phyloP scores from a whole-genome alignment of 208 protist species.

The Novymonas esmeraldas region DNA sequence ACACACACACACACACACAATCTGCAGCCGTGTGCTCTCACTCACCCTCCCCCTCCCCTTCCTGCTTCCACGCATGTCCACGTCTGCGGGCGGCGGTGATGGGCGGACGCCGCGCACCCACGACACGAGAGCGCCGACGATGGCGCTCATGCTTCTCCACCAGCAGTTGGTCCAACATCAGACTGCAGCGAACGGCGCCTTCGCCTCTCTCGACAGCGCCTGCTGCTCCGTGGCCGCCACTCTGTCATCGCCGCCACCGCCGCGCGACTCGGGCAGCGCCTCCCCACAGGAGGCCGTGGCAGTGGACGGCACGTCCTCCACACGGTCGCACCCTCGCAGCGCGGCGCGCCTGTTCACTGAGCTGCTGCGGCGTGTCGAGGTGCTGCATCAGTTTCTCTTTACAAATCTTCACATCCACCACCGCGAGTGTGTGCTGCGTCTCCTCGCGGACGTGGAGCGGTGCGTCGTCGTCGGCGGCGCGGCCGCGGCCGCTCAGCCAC shows the following conservation, averaged over 20 bases:
- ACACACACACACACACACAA: too few relatives aligned
- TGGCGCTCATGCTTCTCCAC: constrained; percentile 24
- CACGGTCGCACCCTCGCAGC: background rate
- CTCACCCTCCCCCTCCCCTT: background rate
- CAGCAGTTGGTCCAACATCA: constrained; percentile 21
- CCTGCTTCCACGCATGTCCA: background rate
- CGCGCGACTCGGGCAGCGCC: background rate
- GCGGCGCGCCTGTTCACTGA: constrained; percentile 2
- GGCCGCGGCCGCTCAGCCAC: background rate
- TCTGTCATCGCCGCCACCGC: background rate
- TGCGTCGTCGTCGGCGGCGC: constrained; percentile 1
- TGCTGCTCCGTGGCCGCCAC: constrained; percentile 16
- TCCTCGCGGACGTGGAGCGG: constrained; percentile 21
- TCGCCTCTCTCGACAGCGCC: constrained; percentile 15
- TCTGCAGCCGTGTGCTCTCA: too few relatives aligned
- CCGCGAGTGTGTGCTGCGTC: constrained; percentile 23
- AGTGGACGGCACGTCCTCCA: background rate
- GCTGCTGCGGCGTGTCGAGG: constrained; percentile 26
- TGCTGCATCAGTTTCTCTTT: constrained; percentile 34
- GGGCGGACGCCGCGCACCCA: background rate
- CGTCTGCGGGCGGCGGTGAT: background rate
- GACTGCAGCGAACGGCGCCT: constrained; percentile 22
- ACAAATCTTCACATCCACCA: constrained; percentile 33
- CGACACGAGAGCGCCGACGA: background rate
- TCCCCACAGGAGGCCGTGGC: background rate